Evolutionary conservation across 306 rosid species (phyloP), one percentile per base, ranked within the genome.

Genomic region (Dalbergia cultrata): DNA sequence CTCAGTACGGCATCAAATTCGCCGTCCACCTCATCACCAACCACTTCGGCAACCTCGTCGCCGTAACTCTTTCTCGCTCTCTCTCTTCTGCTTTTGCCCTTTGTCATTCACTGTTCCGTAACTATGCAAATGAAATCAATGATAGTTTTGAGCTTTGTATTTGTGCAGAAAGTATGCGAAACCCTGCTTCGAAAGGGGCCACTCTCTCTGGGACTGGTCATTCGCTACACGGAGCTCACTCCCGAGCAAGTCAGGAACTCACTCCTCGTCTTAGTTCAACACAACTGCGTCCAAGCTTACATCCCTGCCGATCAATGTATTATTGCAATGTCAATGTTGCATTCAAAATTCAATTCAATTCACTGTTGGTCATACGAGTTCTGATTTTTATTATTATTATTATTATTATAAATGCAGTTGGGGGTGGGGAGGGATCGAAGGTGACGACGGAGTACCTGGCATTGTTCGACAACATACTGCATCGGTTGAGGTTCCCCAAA

Each of bases 21-120:
- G 91, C 96, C 79, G 85, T 91, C 7, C 94, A 91, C 67, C 85
- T 95, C 52, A 86, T 93, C 81, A 85, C 92, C 86, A 85, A 84
- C 5, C 92, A 91, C 92, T 95, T 95, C 88, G 99, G 97, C 67
- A 91, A 81, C 59, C 84, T 89, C 77, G 98, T 95, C 64, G 85
- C 94, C 19, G 99, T 95, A 87, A 60, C 59, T 33, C 33, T 71
- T 75, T 57, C 54, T 70, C 49, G 0, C 22, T 37, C 49, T 2
- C 22, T 37, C 4, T 65, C 79, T 57, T 5, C 18, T 53, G 21
- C 19, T 16, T 53, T 5, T n/a, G 6, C 6, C 54, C 16, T 13
- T 49, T 53, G 2, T 19, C 19, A 53, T n/a, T 53, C 18, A 53
- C 21, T n/a, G 54, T 49, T 49, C 54, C 5, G 56, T 50, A 50